A percentile compares a stretch with the other conserved stretches of the same genome.
These are phyloP conservation scores for Acorus gramineus DNA, from an alignment of 106 monocot genomes.

Conservation along the genomic window DNA sequence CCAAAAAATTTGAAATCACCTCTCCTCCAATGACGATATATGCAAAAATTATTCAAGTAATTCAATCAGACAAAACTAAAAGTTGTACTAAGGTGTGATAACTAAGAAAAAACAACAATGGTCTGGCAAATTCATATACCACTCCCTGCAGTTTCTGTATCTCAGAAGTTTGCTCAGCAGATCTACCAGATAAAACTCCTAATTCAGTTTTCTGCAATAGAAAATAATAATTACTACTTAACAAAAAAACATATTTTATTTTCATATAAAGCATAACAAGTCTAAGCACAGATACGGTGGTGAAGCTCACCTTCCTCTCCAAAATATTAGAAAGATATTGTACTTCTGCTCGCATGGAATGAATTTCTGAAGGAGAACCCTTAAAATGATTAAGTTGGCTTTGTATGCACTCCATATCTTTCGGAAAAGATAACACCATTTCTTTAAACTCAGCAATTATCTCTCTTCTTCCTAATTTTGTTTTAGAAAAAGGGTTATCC, in stretches of 20 bases:
- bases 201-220: constrained; percentile 46
- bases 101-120: too few species aligned
- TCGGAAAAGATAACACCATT: constrained; percentile 72
- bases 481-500: neutral
- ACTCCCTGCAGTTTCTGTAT: constrained; percentile 41
- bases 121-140: constrained; percentile 23
- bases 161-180: constrained; percentile 42
- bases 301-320: constrained; percentile 45
- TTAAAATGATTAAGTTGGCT: constrained; percentile 59
- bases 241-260: too few species aligned
- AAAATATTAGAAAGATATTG: constrained; percentile 59
- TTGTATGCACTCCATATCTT: constrained; percentile 69
- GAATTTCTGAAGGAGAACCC: constrained; percentile 51
- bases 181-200: constrained; percentile 40
- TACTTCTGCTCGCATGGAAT: constrained; percentile 71
- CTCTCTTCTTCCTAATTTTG: constrained; percentile 58
- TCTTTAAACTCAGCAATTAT: constrained; percentile 70
- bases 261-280: neutral
- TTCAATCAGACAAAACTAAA: neutral
- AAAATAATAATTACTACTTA: neutral
- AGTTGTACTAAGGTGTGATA: too few species aligned
- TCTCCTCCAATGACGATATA: neutral
- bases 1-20: neutral
- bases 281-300: neutral
- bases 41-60: constrained; percentile 3